Base-by-base conservation (phyloP, 345 rosid genomes). In the Passiflora organensis region DNA sequence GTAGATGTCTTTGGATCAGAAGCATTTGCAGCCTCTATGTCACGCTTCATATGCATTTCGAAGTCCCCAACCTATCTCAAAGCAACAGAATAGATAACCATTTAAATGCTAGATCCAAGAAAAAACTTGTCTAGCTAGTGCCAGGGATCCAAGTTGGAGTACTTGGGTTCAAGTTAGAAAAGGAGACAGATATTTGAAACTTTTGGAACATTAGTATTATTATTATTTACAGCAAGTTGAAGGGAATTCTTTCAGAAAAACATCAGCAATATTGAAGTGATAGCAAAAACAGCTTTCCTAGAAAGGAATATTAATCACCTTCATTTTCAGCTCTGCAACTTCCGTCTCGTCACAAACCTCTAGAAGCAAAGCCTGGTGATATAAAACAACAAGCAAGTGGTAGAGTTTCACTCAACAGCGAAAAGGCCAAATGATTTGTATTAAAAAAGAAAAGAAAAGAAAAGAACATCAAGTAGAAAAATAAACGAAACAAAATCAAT, bases 291-390 rank as follows among this genome's bases (percentile, higher is more conserved):
- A 48, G 12, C 11, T 6, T 5, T 19, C 6, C 38, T 53, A 37
- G 37, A 48, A 57, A n/a, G 51, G 28, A 49, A 52, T 57, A 28
- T 42, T 22, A 55, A 51, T 67, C 71, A 90, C 98, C 95, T 91
- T 91, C 55, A 91, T 52, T 81, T 88, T 65, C 59, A 91, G 81
- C 65, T 86, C 98, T 24, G 96, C 96, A 63, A 91, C 59, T 69
- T 91, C 83, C 17, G 98, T 91, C 82, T 91, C 93, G 25, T 91
- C 96, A 69, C 98, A 91, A 49, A 91, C 88, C 70, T 91, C 98
- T 52, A 73, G 74, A 48, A 91, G 65, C 68, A 91, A 67, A 55
- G 81, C 91, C 98, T 88, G 67, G 45, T 51, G 52, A 64, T 45
- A 43, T 39, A 36, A 37, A 13, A 13, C 8, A 37, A 37, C 13